A percentile compares a stretch with the other conserved stretches of the same genome.
phyloP scores from a whole-genome alignment of 1,284 basidiomycete genomes.

The Leccinum variabile region DNA sequence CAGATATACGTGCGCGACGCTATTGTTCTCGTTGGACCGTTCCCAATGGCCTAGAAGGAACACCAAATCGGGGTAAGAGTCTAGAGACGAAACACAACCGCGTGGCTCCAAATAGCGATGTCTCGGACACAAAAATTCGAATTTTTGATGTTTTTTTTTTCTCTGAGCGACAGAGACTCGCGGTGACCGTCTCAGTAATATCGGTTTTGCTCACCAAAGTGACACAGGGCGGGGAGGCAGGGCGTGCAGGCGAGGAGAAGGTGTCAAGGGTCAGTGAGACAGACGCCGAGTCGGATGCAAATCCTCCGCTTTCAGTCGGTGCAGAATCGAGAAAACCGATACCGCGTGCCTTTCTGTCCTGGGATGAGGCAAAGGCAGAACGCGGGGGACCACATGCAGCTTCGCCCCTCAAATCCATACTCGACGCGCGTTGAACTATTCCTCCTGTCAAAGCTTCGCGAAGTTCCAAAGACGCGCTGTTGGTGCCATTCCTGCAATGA shows the following conservation, averaged over 20 bases:
- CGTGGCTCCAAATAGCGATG: background rate
- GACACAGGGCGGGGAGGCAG: no score
- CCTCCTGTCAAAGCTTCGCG: background rate
- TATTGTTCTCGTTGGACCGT: constrained; percentile 22
- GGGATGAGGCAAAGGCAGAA: background rate
- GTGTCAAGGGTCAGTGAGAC: no score
- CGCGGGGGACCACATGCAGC: no score
- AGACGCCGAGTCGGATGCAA: no score
- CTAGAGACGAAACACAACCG: constrained; percentile 3
- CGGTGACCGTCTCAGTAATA: background rate
- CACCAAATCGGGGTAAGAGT: constrained; percentile 26
- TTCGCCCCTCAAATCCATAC: background rate
- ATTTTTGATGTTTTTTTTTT: constrained; percentile 1
- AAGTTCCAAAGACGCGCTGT: no score
- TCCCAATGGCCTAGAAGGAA: constrained; percentile 4
- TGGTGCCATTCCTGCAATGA: background rate
- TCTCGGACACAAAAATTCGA: constrained; percentile 4
- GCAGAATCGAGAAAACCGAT: background rate
- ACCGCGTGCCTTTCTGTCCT: background rate
- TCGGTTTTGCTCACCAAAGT: no score
- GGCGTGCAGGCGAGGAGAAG: no score
- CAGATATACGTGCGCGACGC: constrained; percentile 4
- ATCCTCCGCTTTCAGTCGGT: no score
- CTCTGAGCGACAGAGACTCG: background rate
- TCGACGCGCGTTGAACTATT: background rate